Base-by-base conservation (phyloP, 1,139 yeast species). In the Yamadazyma membranifaciens region DNA sequence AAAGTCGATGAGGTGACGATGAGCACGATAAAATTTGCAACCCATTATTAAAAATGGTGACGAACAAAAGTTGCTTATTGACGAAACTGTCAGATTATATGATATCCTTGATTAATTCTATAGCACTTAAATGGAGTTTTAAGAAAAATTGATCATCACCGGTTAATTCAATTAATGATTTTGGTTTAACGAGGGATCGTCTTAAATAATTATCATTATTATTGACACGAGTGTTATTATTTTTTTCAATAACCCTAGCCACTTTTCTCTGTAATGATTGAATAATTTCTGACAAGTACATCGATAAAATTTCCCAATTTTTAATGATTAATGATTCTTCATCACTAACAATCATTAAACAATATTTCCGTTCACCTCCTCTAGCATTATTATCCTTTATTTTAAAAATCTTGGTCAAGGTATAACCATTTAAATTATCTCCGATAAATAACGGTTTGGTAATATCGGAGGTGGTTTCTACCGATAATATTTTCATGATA, bases 351-450 rank as follows among this genome's bases (percentile, higher is more conserved):
- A 85, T 78, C 48, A 85, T 73, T 16, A 85, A 58, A 2, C 87
- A 73, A 52, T 85, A 87, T 43, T 86, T 75, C 42, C 95, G 65
- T 52, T 84, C 92, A 5, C 86, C 81, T 1, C 95, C 95, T 42
- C 95, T 70, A 0, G 95, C 91, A 40, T 80, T 76, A 17, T 71
- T 65, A 57, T 87, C 96, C 30, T 70, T 70, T 11, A 87, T 66
- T 53, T 83, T 83, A 63, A 87, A 86, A 6, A 83, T 78, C 43
- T 79, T 69, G 27, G 80, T 76, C 16, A 87, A 62, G 32, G 91
- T 81, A 48, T 81, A 78, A 0, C 95, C 95, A 47, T 80, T 73
- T 3, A 67, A 57, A 6, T 78, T 74, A 52, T 87, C 95, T 2
- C 89, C 89, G 52, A 81, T 81, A 53, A 83, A 77, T 55, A 85